Evolutionary conservation across 2,329 filamentous ascomycete species (phyloP), one percentile per base, ranked within the genome.

Genomic region (Parafenestella ontariensis): DNA sequence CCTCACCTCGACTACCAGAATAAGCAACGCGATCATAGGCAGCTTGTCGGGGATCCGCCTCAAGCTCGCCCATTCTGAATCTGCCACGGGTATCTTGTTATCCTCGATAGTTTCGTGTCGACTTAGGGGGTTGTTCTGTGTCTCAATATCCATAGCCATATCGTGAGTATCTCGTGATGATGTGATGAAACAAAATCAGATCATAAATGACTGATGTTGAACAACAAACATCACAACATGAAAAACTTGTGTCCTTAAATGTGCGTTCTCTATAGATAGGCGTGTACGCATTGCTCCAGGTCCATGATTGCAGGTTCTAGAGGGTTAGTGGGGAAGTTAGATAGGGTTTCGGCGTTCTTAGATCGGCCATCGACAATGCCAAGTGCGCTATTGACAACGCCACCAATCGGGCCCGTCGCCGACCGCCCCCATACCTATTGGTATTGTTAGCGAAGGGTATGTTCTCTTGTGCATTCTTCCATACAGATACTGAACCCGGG

Each of bases 1-100:
- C 4, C 31, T 34, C n/a, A 61, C 47, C 46, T 61, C 58, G 7
- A 61, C 54, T 11, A 46, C 52, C n/a, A 58, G 24, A n/a, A 61
- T 58, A n/a, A 61, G 49, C 11, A 56, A 28, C 9, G 56, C 54
- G 6, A 58, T 33, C 43, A 40, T 57, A 11, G 54, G 54, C 28
- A 57, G 34, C 26, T 53, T 57, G 41, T 52, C 54, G 3, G 54
- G 49, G 21, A 57, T 26, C 3, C 54, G 40, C 21, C 54, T 52
- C 34, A 57, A 46, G n/a, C 28, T 47, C 21, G 36, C 33, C 39
- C 46, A 53, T 21, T 57, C 54, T 15, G 33, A 41, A 3, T 50
- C 46, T 5, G 41, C 24, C 1, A 46, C n/a, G 21, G 34, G 18
- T 3, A 33, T 18, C 49, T 57, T 48, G n/a, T n/a, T n/a, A 21